Percentiles rank a stretch among this genome's conserved stretches.
phyloP scores from a whole-genome alignment of 1,284 basidiomycete species.

The Trichosporon faecale region DNA sequence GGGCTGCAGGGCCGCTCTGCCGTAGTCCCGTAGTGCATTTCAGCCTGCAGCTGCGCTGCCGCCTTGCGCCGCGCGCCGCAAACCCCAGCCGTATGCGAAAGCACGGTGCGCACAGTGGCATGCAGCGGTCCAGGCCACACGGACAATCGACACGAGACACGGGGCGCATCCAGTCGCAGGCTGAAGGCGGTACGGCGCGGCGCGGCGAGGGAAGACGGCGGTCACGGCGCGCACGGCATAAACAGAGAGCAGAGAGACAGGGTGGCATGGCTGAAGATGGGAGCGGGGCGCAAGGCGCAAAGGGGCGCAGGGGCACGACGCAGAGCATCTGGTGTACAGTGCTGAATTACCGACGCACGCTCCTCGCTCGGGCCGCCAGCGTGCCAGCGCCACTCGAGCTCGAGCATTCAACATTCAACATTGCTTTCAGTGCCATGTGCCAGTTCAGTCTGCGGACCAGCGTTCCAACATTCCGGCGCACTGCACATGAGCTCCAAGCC shows the following conservation, averaged over 20 bases:
- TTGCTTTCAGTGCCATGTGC: neutral
- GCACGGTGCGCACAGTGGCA: neutral
- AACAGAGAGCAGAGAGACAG: neutral
- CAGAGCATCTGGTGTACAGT: neutral
- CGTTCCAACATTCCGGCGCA: neutral
- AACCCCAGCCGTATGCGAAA: neutral
- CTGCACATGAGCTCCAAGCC: neutral
- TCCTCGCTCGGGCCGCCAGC: neutral
- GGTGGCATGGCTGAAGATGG: neutral
- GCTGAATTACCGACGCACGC: conserved; percentile 1
- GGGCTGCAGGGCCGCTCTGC: neutral
- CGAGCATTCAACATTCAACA: neutral
- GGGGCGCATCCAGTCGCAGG: neutral
- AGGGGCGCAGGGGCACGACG: neutral
- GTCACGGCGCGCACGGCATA: neutral
- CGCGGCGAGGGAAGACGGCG: neutral
- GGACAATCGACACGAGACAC: neutral
- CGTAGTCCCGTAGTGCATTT: neutral
- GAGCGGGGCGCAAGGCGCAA: neutral
- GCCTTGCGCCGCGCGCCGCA: no score
- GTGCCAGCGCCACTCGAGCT: neutral
- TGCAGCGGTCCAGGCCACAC: neutral
- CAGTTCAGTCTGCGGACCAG: no score
- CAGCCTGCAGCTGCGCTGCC: neutral
- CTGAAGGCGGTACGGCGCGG: neutral